Conservation (phyloP, 2,329 filamentous ascomycete genomes). For the Beauveria australis region DNA sequence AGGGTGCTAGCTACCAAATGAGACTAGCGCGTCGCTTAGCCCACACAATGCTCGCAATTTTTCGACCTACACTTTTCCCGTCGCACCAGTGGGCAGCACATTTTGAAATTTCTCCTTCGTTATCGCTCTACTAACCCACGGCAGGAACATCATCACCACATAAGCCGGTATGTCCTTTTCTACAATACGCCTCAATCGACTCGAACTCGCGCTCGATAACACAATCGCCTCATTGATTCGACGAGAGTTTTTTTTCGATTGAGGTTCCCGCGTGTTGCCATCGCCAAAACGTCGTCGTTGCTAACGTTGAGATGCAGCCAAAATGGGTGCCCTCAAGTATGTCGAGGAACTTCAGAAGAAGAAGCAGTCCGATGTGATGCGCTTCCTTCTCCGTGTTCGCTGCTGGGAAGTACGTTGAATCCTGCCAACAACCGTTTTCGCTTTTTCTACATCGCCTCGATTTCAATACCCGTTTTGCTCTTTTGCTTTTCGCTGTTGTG, state of each 20-base stretch:
- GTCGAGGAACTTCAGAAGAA: constrained; percentile 99
- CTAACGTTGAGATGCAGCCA: constrained; percentile 34
- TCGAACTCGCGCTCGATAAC: not conserved
- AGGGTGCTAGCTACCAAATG: constrained; percentile 17
- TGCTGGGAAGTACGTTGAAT: constrained; percentile 94
- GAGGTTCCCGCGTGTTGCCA: not conserved
- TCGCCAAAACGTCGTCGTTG: constrained; percentile 11
- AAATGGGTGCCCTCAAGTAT: constrained; percentile 99
- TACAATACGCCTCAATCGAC: not conserved
- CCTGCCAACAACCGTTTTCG: constrained; percentile 17
- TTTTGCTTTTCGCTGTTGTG: constrained; percentile 6
- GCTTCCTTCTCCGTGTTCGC: constrained; percentile 98
- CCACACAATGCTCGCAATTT: constrained; percentile 29
- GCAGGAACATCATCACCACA: constrained; percentile 27
- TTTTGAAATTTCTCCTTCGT: constrained; percentile 23
- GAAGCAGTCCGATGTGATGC: constrained; percentile 99
- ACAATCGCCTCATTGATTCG: not conserved
- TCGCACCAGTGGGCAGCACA: constrained; percentile 12
- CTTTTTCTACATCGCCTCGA: constrained; percentile 13
- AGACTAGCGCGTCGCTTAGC: constrained; percentile 29
- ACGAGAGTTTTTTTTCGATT: constrained; percentile 3
- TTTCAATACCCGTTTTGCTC: constrained; percentile 1
- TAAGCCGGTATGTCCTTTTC: constrained; percentile 28
- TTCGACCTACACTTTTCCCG: constrained; percentile 25
- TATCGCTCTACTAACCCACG: constrained; percentile 28